phyloP scores from a whole-genome alignment of 225 moss, liverwort and hornwort genomes.

The Polytrichum formosum region DNA sequence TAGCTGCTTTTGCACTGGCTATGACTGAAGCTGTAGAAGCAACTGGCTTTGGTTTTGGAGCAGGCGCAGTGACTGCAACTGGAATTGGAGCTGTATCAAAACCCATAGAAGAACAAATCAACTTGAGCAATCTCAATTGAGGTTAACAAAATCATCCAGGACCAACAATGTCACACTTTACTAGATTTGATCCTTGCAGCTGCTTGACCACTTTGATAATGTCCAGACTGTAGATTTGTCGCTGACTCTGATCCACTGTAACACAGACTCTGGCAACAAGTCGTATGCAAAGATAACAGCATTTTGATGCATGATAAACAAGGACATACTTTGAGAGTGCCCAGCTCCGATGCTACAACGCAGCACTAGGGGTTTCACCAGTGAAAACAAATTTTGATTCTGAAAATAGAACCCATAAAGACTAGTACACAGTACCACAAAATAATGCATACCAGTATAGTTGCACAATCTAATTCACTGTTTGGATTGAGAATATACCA shows the following conservation, averaged over 20 bases:
- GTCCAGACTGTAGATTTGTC: no score
- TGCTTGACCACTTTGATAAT: no score
- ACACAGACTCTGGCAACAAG: no score
- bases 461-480: no score
- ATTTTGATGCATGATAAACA: not conserved
- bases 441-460: no score
- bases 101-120: slow-evolving; percentile 19
- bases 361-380: slow-evolving; percentile 25
- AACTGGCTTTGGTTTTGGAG: slow-evolving; percentile 35
- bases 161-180: no score
- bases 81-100: slow-evolving; percentile 19
- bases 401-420: no score
- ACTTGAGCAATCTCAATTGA: no score
- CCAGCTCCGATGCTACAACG: slow-evolving; percentile 32
- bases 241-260: no score
- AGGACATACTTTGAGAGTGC: slow-evolving; percentile 43
- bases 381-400: not conserved
- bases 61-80: slow-evolving; percentile 31
- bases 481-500: slow-evolving; percentile 37
- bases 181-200: no score
- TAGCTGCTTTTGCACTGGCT: slow-evolving; percentile 57
- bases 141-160: no score
- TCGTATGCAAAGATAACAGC: not conserved
- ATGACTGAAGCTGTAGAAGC: slow-evolving; percentile 54
- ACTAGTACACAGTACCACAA: no score